Conservation (phyloP, 2,329 filamentous ascomycete species). For the Aspergillus candidus region DNA sequence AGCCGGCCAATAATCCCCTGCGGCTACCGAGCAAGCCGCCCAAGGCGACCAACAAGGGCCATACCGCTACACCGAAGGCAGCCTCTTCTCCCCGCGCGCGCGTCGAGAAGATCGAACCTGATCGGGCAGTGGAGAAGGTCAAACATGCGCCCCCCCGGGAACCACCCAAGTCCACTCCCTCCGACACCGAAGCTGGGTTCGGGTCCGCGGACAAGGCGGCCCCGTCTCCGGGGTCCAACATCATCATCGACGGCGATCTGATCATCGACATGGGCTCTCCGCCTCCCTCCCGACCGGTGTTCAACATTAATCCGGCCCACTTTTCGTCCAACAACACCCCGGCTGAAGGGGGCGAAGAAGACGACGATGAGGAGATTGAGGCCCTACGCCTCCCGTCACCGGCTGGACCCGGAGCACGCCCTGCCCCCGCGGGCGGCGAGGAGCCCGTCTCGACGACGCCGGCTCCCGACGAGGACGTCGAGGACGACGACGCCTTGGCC, state of each 20-base stretch:
- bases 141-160: constrained; percentile 18
- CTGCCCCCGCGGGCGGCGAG: constrained; percentile 9
- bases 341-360: constrained; percentile 30
- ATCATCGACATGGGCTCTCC: constrained; percentile 46
- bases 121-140: background rate
- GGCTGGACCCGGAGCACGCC: constrained; percentile 18
- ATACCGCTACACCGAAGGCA: constrained; percentile 15
- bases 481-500: constrained; percentile 49
- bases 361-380: constrained; percentile 38
- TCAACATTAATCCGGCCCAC: constrained; percentile 36
- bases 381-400: constrained; percentile 35
- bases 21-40: constrained; percentile 23
- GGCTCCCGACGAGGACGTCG: constrained; percentile 23
- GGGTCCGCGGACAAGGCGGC: constrained; percentile 27
- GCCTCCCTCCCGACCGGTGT: constrained; percentile 33
- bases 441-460: constrained; percentile 15
- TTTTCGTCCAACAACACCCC: constrained; percentile 40
- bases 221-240: constrained; percentile 36
- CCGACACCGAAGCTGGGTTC: constrained; percentile 27
- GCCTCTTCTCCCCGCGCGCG: constrained; percentile 17
- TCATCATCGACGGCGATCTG: constrained; percentile 42
- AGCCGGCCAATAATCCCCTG: constrained; percentile 32
- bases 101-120: constrained; percentile 7
- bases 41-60: constrained; percentile 16
- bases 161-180: constrained; percentile 21